These are phyloP conservation scores for Hypoxylon trugodes DNA, from an alignment of 495 filamentous ascomycete genomes.

Conservation along the genomic window DNA sequence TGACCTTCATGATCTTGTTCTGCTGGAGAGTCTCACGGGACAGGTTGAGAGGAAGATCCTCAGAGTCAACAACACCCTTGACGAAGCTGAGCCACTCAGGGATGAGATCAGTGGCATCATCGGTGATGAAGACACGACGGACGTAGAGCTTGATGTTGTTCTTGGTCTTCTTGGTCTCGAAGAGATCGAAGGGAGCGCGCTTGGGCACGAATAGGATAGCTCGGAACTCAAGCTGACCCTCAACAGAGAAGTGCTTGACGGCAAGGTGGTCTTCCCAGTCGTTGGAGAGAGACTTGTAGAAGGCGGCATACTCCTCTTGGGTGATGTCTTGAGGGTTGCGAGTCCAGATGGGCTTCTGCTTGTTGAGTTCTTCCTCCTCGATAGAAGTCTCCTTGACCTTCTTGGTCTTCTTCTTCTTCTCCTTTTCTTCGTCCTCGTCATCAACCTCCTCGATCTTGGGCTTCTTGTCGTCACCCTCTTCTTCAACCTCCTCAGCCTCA, in stretches of 20 bases:
- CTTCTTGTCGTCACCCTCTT: constrained; percentile 76
- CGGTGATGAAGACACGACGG: constrained; percentile 99
- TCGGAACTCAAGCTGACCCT: constrained; percentile 99
- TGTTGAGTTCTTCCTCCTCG: constrained; percentile 99
- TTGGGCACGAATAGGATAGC: constrained; percentile 99
- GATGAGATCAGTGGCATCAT: constrained; percentile 98
- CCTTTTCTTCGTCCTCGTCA: constrained; percentile 85
- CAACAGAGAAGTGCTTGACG: constrained; percentile 99
- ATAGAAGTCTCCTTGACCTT: constrained; percentile 98
- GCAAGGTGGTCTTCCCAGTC: constrained; percentile 99
- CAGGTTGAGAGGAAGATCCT: constrained; percentile 98
- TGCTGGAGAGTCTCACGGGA: constrained; percentile 99
- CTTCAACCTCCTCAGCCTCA: constrained; percentile 69
- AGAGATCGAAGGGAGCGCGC: constrained; percentile 98
- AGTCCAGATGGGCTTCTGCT: constrained; percentile 99
- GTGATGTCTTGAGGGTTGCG: constrained; percentile 96
- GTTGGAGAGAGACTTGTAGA: constrained; percentile 99
- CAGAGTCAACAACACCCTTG: constrained; percentile 99
- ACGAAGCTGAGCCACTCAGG: constrained; percentile 99
- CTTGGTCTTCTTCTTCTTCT: constrained; percentile 96
- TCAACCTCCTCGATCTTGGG: constrained; percentile 84
- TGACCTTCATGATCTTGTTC: constrained; percentile 99
- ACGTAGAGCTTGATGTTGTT: constrained; percentile 99
- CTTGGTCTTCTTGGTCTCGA: constrained; percentile 99
- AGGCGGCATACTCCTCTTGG: constrained; percentile 94